Conservation (phyloP, 768 basidiomycete genomes). For the Hydnomerulius pinastri region DNA sequence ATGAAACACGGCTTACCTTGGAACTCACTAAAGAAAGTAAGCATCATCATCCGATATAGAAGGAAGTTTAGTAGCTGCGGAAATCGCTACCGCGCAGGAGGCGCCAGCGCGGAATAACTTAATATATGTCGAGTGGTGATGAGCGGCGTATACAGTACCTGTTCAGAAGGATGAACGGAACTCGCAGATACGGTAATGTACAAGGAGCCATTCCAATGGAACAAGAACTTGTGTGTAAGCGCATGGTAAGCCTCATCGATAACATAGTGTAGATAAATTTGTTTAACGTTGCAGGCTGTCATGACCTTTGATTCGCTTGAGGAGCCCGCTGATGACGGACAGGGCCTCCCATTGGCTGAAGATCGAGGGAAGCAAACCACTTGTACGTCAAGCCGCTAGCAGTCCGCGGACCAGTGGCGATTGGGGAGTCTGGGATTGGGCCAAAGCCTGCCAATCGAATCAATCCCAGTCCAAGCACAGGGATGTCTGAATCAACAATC, state of each 20-base stretch:
- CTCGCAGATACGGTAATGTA: background rate
- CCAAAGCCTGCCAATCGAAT: background rate
- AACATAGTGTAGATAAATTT: slow-evolving; percentile 7
- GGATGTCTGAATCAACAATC: slow-evolving; percentile 7
- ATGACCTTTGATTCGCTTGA: slow-evolving; percentile 15
- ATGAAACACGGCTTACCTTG: too few relatives aligned
- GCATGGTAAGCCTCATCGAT: background rate
- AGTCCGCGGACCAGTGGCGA: slow-evolving; percentile 24
- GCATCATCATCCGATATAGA: background rate
- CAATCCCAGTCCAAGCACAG: too few relatives aligned
- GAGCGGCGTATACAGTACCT: background rate
- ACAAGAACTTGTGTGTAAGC: background rate
- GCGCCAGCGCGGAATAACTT: background rate
- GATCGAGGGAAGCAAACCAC: background rate
- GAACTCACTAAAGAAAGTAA: too few relatives aligned
- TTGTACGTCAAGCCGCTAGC: slow-evolving; percentile 2
- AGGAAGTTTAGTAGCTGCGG: background rate
- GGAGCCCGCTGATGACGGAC: slow-evolving; percentile 26
- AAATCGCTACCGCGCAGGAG: background rate
- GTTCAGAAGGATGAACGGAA: background rate
- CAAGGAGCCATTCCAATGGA: background rate
- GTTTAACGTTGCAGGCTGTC: slow-evolving; percentile 24
- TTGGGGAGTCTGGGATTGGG: background rate
- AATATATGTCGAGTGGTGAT: background rate
- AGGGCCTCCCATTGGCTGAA: slow-evolving; percentile 15